Conservation (phyloP, 805 yeast genomes). For the Scheffersomyces amazonensis region DNA sequence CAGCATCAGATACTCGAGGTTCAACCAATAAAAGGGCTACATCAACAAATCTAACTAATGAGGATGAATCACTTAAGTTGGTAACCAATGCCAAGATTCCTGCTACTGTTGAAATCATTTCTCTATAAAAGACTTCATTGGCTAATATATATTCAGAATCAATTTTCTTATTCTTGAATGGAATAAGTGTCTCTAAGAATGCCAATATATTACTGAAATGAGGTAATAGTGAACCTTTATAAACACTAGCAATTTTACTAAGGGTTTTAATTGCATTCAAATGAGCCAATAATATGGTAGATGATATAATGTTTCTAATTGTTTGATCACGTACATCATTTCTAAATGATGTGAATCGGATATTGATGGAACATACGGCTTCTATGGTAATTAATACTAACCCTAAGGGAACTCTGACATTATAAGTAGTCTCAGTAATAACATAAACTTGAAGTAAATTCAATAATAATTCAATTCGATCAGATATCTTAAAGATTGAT, state of each 20-base stretch:
- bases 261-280: constrained; percentile 43
- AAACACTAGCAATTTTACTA: constrained; percentile 28
- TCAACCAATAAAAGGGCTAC: constrained; percentile 44
- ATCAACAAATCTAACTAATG: constrained; percentile 56
- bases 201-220: constrained; percentile 50
- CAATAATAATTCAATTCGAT: constrained; percentile 47
- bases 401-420: constrained; percentile 65
- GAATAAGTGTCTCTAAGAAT: constrained; percentile 56
- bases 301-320: constrained; percentile 41
- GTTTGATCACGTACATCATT: constrained; percentile 57
- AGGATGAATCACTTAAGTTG: constrained; percentile 46
- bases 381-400: constrained; percentile 50
- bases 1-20: constrained; percentile 23
- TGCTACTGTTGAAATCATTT: constrained; percentile 25
- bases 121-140: constrained; percentile 41
- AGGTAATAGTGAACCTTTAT: constrained; percentile 41
- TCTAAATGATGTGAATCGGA: constrained; percentile 52
- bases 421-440: constrained; percentile 51
- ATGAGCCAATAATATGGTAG: constrained; percentile 46
- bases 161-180: constrained; percentile 40
- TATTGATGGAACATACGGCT: constrained; percentile 52
- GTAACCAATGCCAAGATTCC: constrained; percentile 32
- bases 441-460: constrained; percentile 36
- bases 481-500: constrained; percentile 49
- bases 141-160: constrained; percentile 27